phyloP scores from a whole-genome alignment of 1,284 basidiomycete genomes.

The Anthracocystis setariae region DNA sequence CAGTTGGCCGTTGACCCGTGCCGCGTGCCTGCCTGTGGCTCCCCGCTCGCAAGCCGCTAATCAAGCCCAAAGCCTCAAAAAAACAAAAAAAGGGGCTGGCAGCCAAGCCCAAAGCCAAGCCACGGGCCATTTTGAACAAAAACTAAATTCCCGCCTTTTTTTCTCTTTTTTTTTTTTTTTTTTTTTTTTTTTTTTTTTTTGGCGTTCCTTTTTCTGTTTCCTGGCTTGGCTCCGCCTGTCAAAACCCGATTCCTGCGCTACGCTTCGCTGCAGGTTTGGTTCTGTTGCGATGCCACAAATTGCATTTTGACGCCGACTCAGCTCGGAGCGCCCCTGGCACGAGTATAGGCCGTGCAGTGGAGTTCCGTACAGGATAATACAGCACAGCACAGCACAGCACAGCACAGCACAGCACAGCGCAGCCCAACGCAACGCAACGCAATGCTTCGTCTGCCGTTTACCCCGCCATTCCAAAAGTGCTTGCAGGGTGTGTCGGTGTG shows the following conservation, averaged over 20 bases:
- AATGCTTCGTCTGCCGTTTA: not conserved
- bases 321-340: too few species aligned
- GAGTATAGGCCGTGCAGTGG: not conserved
- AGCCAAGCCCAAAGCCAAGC: not conserved
- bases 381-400: not conserved
- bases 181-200: not conserved
- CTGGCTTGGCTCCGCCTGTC: not conserved
- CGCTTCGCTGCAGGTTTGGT: not conserved
- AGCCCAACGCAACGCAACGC: not conserved
- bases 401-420: not conserved
- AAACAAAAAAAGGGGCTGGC: too few species aligned
- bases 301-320: too few species aligned
- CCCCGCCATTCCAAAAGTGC: not conserved
- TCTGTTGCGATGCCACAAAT: too few species aligned
- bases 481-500: too few species aligned
- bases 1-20: not conserved
- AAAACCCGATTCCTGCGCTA: slow-evolving; percentile 3
- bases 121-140: not conserved
- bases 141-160: too few species aligned
- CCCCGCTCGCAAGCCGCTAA: not conserved
- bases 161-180: too few species aligned
- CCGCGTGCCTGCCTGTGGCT: not conserved
- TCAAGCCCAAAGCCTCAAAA: not conserved
- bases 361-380: not conserved
- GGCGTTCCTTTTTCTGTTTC: not conserved